A percentile compares a stretch with the other conserved stretches of the same genome.
Conservation (phyloP, 306 rosid genomes). For the Fagus crenata region DNA sequence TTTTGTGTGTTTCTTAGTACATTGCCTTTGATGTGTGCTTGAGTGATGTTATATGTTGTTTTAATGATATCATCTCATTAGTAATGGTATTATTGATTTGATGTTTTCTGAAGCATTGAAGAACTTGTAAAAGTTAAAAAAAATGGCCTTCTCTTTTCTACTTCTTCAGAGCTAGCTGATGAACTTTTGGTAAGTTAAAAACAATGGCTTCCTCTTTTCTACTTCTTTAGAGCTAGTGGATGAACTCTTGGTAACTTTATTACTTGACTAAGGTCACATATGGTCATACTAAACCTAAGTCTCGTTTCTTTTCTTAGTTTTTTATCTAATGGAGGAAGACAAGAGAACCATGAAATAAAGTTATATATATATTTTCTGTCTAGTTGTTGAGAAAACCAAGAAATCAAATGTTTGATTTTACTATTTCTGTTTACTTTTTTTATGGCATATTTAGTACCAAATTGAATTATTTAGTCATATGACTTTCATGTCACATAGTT, state of each 20-base stretch:
- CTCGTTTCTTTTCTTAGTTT: background rate
- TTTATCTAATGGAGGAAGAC: background rate
- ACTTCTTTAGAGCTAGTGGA: background rate
- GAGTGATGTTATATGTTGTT: background rate
- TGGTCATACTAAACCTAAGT: background rate
- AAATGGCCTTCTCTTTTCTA: conserved; percentile 85
- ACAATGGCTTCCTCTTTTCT: background rate
- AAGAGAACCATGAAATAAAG: background rate
- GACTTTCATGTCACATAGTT: background rate
- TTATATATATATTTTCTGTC: background rate
- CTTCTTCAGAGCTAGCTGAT: conserved; percentile 92
- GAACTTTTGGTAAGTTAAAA: conserved; percentile 72
- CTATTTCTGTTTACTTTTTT: background rate
- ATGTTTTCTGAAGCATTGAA: conserved; percentile 56
- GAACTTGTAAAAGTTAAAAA: conserved; percentile 83
- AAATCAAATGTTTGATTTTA: background rate
- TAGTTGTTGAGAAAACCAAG: background rate
- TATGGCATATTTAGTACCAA: background rate
- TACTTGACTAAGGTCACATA: background rate
- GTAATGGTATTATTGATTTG: conserved; percentile 19
- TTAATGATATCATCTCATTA: conserved; percentile 6
- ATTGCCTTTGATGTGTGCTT: background rate
- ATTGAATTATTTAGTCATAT: background rate
- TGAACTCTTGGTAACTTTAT: background rate
- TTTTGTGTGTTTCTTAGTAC: conserved; percentile 2